These are phyloP conservation scores for Chrysosphaeria jannelii DNA, from an alignment of 2,329 filamentous ascomycete genomes.

Conservation along the genomic window DNA sequence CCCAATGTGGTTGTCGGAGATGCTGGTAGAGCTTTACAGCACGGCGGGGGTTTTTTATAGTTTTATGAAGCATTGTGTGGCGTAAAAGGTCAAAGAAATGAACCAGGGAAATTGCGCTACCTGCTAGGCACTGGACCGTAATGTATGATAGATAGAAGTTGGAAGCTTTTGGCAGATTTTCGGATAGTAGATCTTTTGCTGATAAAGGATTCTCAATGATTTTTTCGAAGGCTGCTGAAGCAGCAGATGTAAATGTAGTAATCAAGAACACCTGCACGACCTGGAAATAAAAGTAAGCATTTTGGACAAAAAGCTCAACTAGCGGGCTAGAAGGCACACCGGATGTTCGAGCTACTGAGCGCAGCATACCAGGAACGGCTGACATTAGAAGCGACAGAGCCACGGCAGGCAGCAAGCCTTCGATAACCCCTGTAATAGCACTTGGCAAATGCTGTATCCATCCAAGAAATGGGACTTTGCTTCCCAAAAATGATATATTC, in stretches of 20 bases:
- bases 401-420: conserved; percentile 54
- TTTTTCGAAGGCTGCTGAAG: conserved; percentile 25
- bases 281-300: conserved; percentile 53
- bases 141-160: conserved; percentile 72
- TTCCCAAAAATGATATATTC: conserved; percentile 43
- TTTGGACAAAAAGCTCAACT: conserved; percentile 50
- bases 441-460: conserved; percentile 46
- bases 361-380: conserved; percentile 46
- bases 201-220: conserved; percentile 27
- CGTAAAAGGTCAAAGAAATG: conserved; percentile 30
- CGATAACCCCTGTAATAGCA: conserved; percentile 44
- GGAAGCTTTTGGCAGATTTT: conserved; percentile 35
- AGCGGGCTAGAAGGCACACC: conserved; percentile 40
- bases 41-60: conserved; percentile 55
- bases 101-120: conserved; percentile 42
- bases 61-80: conserved; percentile 26
- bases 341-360: conserved; percentile 37
- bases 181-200: conserved; percentile 24
- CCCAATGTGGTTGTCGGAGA: conserved; percentile 43
- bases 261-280: conserved; percentile 66
- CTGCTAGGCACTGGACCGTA: conserved; percentile 52
- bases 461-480: conserved; percentile 31
- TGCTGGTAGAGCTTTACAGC: conserved; percentile 45
- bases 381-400: conserved; percentile 59
- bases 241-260: conserved; percentile 46